These are phyloP conservation scores for Serpula lacrymans DNA, from an alignment of 768 basidiomycete species.

Conservation along the genomic window DNA sequence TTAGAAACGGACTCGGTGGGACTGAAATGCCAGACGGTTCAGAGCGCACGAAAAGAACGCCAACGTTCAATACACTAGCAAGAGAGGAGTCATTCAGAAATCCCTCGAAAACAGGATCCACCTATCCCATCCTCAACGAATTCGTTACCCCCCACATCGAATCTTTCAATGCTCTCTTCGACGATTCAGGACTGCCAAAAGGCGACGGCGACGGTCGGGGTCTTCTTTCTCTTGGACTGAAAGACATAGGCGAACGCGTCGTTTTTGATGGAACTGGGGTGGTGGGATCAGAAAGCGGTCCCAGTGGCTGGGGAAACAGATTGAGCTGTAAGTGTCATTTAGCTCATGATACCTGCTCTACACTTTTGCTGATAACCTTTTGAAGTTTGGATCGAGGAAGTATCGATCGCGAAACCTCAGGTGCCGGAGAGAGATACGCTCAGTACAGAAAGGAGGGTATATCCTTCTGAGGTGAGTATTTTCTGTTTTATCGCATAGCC, in stretches of 20 bases:
- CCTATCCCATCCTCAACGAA: slow-evolving; percentile 82
- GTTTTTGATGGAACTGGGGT: slow-evolving; percentile 78
- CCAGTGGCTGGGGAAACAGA: slow-evolving; percentile 73
- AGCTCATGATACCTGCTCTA: slow-evolving; percentile 3
- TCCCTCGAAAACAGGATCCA: slow-evolving; percentile 65
- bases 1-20: background rate
- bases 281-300: slow-evolving; percentile 48
- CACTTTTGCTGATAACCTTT: slow-evolving; percentile 7
- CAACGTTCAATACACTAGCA: slow-evolving; percentile 78
- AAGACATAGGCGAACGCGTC: slow-evolving; percentile 88
- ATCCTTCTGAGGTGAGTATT: slow-evolving; percentile 76
- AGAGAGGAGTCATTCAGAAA: slow-evolving; percentile 77
- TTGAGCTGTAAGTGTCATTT: slow-evolving; percentile 64
- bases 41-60: slow-evolving; percentile 32
- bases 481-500: background rate
- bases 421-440: slow-evolving; percentile 79
- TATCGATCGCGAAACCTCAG: slow-evolving; percentile 80
- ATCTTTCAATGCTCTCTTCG: slow-evolving; percentile 95
- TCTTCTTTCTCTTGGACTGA: slow-evolving; percentile 69
- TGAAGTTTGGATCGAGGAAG: slow-evolving; percentile 90
- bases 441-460: slow-evolving; percentile 73
- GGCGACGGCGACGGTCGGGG: slow-evolving; percentile 80
- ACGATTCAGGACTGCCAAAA: slow-evolving; percentile 77
- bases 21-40: slow-evolving; percentile 50
- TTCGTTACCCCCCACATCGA: slow-evolving; percentile 93